Conservation (phyloP, 306 rosid species). For the Medicago ruthenica region DNA sequence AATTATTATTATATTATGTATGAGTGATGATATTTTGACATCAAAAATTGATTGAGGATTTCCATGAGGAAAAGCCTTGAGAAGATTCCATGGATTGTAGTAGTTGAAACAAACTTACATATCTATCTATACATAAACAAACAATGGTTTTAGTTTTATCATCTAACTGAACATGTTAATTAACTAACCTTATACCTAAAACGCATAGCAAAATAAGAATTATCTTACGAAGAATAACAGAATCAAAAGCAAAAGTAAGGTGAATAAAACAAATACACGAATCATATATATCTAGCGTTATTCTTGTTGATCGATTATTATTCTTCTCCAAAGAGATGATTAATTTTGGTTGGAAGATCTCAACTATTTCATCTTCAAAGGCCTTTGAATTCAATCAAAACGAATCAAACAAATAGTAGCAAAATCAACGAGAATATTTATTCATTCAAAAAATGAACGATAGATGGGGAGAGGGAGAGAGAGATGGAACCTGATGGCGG, state of each 20-base stretch:
- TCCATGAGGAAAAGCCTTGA: slow-evolving; percentile 7
- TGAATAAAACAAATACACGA: no score
- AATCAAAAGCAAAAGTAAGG: neutral
- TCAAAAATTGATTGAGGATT: slow-evolving; percentile 14
- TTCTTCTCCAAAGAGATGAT: neutral
- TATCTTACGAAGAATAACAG: neutral
- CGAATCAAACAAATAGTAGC: neutral
- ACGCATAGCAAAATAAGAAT: neutral
- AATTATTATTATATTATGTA: no score
- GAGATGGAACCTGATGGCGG: slow-evolving; percentile 27
- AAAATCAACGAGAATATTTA: slow-evolving; percentile 4
- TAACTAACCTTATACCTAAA: slow-evolving; percentile 1
- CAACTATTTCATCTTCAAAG: neutral
- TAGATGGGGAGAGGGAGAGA: neutral
- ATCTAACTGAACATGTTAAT: slow-evolving; percentile 6
- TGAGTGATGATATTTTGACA: no score
- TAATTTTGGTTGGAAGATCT: neutral
- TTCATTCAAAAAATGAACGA: neutral
- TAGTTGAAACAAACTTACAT: slow-evolving; percentile 14
- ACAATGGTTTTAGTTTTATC: neutral
- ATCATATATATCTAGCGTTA: neutral
- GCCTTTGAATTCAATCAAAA: neutral
- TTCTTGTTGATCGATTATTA: slow-evolving; percentile 1
- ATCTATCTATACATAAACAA: neutral
- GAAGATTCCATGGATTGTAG: neutral